Percentiles rank a stretch among this genome's conserved stretches.
Conservation (phyloP, 78 protist genomes). For the Dictyostelium citrinum region DNA sequence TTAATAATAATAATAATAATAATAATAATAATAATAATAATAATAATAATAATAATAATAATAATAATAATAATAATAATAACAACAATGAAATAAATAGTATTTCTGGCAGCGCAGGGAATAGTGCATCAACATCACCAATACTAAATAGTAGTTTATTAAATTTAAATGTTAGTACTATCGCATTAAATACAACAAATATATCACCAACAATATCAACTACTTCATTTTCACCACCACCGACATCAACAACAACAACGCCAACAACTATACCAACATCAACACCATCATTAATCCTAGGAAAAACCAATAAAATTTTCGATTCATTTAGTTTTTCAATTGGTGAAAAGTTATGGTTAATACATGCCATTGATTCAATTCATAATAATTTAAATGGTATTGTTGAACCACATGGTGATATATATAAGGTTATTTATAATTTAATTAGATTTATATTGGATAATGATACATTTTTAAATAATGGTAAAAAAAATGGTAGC, state of each 20-base stretch:
- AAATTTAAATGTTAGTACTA: background rate
- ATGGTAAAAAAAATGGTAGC: background rate
- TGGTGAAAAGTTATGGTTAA: conserved; percentile 3
- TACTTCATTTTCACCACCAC: no score
- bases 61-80: background rate
- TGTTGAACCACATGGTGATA: background rate
- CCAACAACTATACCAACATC: background rate
- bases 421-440: background rate
- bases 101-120: background rate
- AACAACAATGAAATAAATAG: background rate
- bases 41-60: background rate
- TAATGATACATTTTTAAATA: background rate
- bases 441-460: background rate
- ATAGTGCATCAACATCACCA: background rate
- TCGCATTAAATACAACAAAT: background rate
- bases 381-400: background rate
- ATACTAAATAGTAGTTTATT: background rate
- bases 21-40: background rate
- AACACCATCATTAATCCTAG: background rate
- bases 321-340: background rate
- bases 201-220: background rate
- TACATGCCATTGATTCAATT: background rate
- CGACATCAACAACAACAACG: background rate
- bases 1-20: background rate
- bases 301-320: background rate